These are phyloP conservation scores for Cantharellus cinnabarinus DNA, from an alignment of 768 basidiomycete genomes.

Conservation along the genomic window DNA sequence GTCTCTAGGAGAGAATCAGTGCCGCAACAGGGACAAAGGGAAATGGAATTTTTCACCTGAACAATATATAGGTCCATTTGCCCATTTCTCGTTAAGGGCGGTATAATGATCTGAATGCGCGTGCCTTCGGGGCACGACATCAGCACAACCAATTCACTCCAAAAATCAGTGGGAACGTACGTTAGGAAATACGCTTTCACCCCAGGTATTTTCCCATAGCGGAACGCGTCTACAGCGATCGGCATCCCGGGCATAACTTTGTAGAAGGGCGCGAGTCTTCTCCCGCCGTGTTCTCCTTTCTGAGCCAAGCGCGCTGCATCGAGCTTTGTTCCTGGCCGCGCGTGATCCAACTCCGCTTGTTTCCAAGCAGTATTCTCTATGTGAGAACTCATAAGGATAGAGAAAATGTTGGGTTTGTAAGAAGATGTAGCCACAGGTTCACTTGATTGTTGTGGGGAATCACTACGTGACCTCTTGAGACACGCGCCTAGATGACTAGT, in stretches of 20 bases:
- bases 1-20: conserved; percentile 23
- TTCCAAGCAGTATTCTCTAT: conserved; percentile 74
- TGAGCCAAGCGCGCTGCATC: conserved; percentile 9
- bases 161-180: conserved; percentile 23
- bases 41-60: conserved; percentile 25
- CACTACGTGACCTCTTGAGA: too few species aligned
- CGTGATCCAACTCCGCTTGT: conserved; percentile 40
- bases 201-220: conserved; percentile 77
- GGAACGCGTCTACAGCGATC: conserved; percentile 92
- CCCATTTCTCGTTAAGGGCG: conserved; percentile 74
- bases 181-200: conserved; percentile 84
- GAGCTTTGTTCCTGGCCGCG: conserved; percentile 24
- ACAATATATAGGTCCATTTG: conserved; percentile 85
- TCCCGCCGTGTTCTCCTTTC: conserved; percentile 18
- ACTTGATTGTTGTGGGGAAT: conserved; percentile 2
- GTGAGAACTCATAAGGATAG: conserved; percentile 72
- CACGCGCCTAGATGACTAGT: too few species aligned
- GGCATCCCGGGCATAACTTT: conserved; percentile 90
- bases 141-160: conserved; percentile 6
- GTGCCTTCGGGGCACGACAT: conserved; percentile 31
- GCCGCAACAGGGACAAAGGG: background rate
- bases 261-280: conserved; percentile 81
- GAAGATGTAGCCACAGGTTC: background rate
- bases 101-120: conserved; percentile 97
- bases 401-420: conserved; percentile 32